A percentile compares a stretch with the other conserved stretches of the same genome.
Conservation (phyloP, 768 basidiomycete species). For the Lentinula lateritia region DNA sequence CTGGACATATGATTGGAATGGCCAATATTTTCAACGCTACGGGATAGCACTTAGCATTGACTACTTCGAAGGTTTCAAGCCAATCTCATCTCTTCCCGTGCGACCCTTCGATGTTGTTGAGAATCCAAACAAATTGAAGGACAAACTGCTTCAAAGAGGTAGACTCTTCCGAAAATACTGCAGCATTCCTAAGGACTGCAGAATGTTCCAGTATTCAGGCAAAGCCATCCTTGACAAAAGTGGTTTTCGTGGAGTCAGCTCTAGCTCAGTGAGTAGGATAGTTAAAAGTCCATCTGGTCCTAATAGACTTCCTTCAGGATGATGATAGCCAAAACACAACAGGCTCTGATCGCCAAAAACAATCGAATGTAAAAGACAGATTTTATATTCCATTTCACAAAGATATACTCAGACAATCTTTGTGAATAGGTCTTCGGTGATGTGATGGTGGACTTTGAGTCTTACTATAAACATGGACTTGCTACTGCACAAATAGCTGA, state of each 20-base stretch:
- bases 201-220: neutral
- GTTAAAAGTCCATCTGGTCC: no score
- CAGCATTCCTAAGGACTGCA: neutral
- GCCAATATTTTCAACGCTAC: neutral
- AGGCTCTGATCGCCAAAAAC: neutral
- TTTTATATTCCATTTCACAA: neutral
- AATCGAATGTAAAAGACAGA: neutral
- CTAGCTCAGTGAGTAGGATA: neutral
- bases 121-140: neutral
- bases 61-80: neutral
- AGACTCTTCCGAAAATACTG: neutral
- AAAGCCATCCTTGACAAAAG: neutral
- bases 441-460: neutral
- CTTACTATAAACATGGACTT: neutral
- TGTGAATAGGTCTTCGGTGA: neutral
- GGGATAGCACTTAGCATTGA: neutral
- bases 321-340: neutral
- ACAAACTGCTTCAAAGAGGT: neutral
- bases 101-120: neutral
- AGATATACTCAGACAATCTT: neutral
- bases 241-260: neutral
- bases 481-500: neutral
- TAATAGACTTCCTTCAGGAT: neutral
- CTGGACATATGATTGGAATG: neutral
- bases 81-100: neutral